Percentiles rank a stretch among this genome's conserved stretches.
Evolutionary conservation across 257 asterid genomes (phyloP).

Genomic region (Paraleonurus japonicus): DNA sequence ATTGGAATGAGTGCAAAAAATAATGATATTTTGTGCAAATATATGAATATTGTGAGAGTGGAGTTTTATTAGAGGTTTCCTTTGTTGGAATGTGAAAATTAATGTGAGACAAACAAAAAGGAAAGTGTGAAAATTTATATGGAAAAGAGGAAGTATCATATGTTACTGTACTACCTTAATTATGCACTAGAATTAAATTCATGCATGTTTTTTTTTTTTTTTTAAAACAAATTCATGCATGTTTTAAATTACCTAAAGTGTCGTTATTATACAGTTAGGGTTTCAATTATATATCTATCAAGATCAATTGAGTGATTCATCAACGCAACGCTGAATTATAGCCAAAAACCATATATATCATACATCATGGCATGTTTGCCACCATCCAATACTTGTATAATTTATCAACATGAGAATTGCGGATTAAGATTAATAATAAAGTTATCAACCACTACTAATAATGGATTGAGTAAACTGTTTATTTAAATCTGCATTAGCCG

Average conservation of each 20-base stretch:
- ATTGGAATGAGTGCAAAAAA: no score
- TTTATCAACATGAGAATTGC: background rate
- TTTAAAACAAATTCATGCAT: no score
- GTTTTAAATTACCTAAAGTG: background rate
- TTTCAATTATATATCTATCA: background rate
- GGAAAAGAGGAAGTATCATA: no score
- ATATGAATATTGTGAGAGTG: no score
- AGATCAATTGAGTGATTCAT: slow-evolving; percentile 5
- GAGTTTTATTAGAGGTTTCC: no score
- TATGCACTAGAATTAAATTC: no score
- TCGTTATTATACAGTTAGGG: slow-evolving; percentile 3
- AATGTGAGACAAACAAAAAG: no score
- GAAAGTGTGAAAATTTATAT: no score
- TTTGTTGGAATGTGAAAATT: no score
- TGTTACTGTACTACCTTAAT: no score
- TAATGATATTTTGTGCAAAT: no score
- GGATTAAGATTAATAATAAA: slow-evolving; percentile 12
- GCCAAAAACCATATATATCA: background rate
- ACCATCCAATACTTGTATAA: background rate
- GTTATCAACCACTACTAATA: slow-evolving; percentile 20
- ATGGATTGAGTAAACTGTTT: slow-evolving; percentile 3
- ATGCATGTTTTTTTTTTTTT: no score
- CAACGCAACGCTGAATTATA: background rate
- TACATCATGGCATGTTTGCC: background rate
- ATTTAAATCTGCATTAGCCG: background rate